Evolutionary conservation across 164 flowering plant genomes (phyloP).

Genomic region (Platanus orientalis): DNA sequence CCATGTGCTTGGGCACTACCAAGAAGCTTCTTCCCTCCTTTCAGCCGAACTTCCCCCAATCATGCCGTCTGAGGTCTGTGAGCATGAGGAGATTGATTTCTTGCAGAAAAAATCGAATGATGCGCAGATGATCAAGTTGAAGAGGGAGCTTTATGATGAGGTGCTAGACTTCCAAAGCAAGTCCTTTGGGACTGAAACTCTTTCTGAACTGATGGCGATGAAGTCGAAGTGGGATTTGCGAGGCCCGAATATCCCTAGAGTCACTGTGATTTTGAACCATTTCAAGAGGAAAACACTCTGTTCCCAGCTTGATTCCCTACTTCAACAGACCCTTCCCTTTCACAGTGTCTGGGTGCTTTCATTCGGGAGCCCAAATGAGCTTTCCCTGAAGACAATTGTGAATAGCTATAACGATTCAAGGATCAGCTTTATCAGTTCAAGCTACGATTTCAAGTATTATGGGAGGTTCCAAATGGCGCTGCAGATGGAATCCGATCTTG

Average conservation of each 20-base stretch:
- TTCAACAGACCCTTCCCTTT: constrained; percentile 80
- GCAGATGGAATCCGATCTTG: constrained; percentile 84
- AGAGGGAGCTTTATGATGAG: constrained; percentile 74
- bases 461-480: constrained; percentile 98
- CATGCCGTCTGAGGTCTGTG: constrained; percentile 58
- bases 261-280: constrained; percentile 89
- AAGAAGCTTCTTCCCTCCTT: constrained; percentile 37
- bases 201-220: constrained; percentile 70
- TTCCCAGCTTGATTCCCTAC: constrained; percentile 80
- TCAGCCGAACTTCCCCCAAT: constrained; percentile 21
- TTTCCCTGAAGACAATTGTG: constrained; percentile 57
- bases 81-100: constrained; percentile 83
- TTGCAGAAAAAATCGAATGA: constrained; percentile 86
- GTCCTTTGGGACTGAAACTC: constrained; percentile 63
- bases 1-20: constrained; percentile 39
- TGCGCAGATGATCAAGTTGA: constrained; percentile 76
- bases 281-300: constrained; percentile 95
- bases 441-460: constrained; percentile 91
- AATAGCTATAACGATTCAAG: constrained; percentile 77
- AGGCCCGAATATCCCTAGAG: constrained; percentile 54
- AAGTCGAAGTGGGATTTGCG: constrained; percentile 68
- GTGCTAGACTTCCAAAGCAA: constrained; percentile 65
- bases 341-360: constrained; percentile 92
- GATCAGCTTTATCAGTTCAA: constrained; percentile 86
- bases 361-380: constrained; percentile 91